Evolutionary conservation across 345 rosid genomes (phyloP).

Genomic region (Geranium brycei): DNA sequence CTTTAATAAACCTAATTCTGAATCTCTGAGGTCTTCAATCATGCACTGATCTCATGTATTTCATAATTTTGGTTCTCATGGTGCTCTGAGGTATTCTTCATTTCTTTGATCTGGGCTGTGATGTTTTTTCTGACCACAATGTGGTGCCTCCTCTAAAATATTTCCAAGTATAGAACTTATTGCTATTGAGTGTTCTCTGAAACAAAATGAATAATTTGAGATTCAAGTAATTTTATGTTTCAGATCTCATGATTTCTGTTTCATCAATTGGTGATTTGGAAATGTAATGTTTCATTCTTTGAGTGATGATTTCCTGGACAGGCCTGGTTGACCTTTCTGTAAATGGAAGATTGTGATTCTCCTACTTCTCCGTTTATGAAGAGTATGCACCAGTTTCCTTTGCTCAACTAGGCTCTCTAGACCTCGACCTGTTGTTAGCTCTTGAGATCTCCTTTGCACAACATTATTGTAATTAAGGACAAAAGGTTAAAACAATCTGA

Average conservation of each 20-base stretch:
- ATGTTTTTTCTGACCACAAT: neutral
- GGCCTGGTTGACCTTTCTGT: neutral
- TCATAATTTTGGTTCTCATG: neutral
- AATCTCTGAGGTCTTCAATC: neutral
- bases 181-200: neutral
- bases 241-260: constrained; percentile 4
- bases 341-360: constrained; percentile 1
- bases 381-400: neutral
- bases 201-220: neutral
- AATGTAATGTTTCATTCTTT: constrained; percentile 4
- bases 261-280: constrained; percentile 2
- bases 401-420: neutral
- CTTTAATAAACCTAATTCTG: neutral
- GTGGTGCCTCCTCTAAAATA: neutral
- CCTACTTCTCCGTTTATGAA: neutral
- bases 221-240: neutral
- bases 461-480: neutral
- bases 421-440: neutral
- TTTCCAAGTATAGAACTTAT: neutral
- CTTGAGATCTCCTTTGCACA: neutral
- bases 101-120: neutral
- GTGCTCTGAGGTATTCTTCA: neutral
- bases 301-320: neutral
- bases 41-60: neutral
- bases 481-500: neutral